Evolutionary conservation across 768 basidiomycete genomes (phyloP).

Genomic region (Mycena sanguinolenta): DNA sequence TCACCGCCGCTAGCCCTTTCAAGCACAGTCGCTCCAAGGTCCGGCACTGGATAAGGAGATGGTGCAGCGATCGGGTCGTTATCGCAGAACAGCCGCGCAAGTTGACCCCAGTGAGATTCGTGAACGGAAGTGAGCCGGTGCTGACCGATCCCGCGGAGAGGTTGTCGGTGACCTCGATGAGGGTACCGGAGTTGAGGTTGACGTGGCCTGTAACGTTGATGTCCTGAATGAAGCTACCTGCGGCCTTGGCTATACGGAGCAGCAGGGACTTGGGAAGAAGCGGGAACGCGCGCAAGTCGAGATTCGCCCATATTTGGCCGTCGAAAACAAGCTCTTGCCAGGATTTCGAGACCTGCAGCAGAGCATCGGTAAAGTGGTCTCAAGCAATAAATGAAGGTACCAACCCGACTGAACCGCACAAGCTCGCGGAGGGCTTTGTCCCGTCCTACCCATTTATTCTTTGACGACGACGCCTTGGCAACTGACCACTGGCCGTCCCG

Average conservation of each 20-base stretch:
- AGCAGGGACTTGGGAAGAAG: conserved; percentile 65
- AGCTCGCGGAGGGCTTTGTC: conserved; percentile 83
- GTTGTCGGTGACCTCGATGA: conserved; percentile 66
- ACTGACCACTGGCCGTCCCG: conserved; percentile 70
- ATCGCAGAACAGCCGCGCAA: conserved; percentile 80
- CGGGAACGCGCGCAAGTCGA: conserved; percentile 76
- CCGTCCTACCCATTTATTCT: conserved; percentile 80
- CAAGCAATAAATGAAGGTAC: conserved; percentile 42
- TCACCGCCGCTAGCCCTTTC: conserved; percentile 77
- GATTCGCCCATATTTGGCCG: conserved; percentile 85
- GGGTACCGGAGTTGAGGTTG: conserved; percentile 59
- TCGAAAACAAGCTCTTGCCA: conserved; percentile 87
- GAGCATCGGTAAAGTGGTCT: neutral
- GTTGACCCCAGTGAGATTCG: conserved; percentile 79
- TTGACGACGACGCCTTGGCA: conserved; percentile 70
- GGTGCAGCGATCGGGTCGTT: conserved; percentile 75
- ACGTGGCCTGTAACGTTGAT: conserved; percentile 77
- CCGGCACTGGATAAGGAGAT: conserved; percentile 77
- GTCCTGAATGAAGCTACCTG: conserved; percentile 73
- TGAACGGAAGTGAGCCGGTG: conserved; percentile 58
- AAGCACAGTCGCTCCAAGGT: conserved; percentile 69
- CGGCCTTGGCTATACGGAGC: conserved; percentile 62
- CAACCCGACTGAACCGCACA: conserved; percentile 83
- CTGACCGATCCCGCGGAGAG: conserved; percentile 61
- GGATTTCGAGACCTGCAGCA: conserved; percentile 74